These are phyloP conservation scores for Elsinoe fawcettii DNA, from an alignment of 2,329 filamentous ascomycete species.

Conservation along the genomic window DNA sequence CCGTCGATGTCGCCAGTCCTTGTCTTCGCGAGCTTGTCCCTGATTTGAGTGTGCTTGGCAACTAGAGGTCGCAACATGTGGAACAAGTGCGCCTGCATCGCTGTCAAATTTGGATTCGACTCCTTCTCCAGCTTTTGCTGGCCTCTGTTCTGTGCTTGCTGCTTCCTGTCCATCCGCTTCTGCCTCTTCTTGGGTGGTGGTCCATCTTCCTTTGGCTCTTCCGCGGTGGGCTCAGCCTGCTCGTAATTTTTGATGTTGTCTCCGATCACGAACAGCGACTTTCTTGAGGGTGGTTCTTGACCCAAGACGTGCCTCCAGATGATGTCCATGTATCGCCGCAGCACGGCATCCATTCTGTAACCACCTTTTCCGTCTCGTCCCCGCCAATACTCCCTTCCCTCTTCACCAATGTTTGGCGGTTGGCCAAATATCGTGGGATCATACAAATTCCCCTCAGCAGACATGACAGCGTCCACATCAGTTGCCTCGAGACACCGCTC, in stretches of 20 bases:
- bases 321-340: slow-evolving; percentile 84
- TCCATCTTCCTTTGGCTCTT: not conserved
- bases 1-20: slow-evolving; percentile 63
- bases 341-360: slow-evolving; percentile 79
- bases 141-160: slow-evolving; percentile 37
- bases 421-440: slow-evolving; percentile 79
- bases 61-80: slow-evolving; percentile 80
- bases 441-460: slow-evolving; percentile 87
- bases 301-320: slow-evolving; percentile 70
- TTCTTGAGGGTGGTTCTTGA: slow-evolving; percentile 55
- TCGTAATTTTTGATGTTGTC: slow-evolving; percentile 37
- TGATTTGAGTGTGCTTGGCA: slow-evolving; percentile 68
- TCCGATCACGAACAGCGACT: slow-evolving; percentile 63
- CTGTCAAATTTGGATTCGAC: slow-evolving; percentile 52
- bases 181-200: slow-evolving; percentile 24
- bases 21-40: slow-evolving; percentile 70
- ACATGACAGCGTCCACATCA: slow-evolving; percentile 90
- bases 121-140: slow-evolving; percentile 40
- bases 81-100: slow-evolving; percentile 89
- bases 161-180: slow-evolving; percentile 32
- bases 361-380: slow-evolving; percentile 71
- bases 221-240: slow-evolving; percentile 21
- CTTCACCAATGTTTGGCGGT: slow-evolving; percentile 54
- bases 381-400: slow-evolving; percentile 79
- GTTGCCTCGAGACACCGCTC: slow-evolving; percentile 70